phyloP scores from a whole-genome alignment of 495 filamentous ascomycete genomes.

The Xylaria telfairii region DNA sequence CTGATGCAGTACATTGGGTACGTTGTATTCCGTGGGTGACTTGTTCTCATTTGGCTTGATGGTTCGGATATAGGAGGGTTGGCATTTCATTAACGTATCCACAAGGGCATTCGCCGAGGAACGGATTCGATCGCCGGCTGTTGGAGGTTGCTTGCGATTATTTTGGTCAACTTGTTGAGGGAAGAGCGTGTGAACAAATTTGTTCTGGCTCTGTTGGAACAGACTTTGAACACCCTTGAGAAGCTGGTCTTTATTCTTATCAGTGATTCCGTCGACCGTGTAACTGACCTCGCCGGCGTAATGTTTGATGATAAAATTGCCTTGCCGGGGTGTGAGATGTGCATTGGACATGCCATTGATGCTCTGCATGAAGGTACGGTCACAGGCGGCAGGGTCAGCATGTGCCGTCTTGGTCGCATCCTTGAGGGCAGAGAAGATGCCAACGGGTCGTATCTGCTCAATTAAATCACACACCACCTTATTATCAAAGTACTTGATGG shows the following conservation, averaged over 20 bases:
- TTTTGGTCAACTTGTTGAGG: slow-evolving; percentile 94
- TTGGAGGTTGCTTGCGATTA: slow-evolving; percentile 91
- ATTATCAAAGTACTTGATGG: slow-evolving; percentile 99
- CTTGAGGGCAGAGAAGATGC: slow-evolving; percentile 94
- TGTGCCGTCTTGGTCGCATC: slow-evolving; percentile 97
- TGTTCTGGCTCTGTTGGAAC: slow-evolving; percentile 80
- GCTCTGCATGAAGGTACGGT: slow-evolving; percentile 92
- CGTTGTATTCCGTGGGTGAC: slow-evolving; percentile 88
- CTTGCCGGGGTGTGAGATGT: slow-evolving; percentile 90
- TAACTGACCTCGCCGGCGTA: slow-evolving; percentile 99
- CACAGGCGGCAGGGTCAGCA: slow-evolving; percentile 90
- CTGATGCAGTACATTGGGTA: slow-evolving; percentile 92
- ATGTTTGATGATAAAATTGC: slow-evolving; percentile 98
- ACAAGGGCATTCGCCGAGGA: slow-evolving; percentile 95
- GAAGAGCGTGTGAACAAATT: slow-evolving; percentile 86
- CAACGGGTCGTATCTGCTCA: slow-evolving; percentile 88
- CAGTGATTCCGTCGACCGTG: slow-evolving; percentile 94
- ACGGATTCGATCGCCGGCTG: slow-evolving; percentile 97
- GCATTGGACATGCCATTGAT: slow-evolving; percentile 89
- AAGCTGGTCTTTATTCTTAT: slow-evolving; percentile 99
- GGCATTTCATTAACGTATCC: slow-evolving; percentile 93
- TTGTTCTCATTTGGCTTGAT: slow-evolving; percentile 99
- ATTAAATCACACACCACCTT: slow-evolving; percentile 98
- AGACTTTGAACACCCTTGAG: slow-evolving; percentile 93
- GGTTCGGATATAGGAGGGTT: slow-evolving; percentile 96